Percentiles rank a stretch among this genome's conserved stretches.
Conservation (phyloP, 2,329 filamentous ascomycete species). For the Xylariaceae sp. region DNA sequence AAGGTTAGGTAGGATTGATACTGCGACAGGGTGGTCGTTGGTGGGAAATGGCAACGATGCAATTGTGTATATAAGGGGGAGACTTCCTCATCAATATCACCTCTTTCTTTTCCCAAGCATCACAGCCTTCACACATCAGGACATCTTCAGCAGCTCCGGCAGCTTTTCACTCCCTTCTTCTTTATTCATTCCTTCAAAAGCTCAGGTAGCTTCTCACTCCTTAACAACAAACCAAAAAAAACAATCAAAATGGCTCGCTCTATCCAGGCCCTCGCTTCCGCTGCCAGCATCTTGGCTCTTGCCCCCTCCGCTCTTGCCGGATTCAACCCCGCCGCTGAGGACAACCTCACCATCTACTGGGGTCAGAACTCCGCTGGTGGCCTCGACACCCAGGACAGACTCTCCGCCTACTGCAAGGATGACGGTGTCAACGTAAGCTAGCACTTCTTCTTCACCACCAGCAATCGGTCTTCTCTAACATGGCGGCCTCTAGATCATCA, state of each 20-base stretch:
- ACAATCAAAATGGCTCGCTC: slow-evolving; percentile 24
- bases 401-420: slow-evolving; percentile 54
- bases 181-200: slow-evolving; percentile 1
- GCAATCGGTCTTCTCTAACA: slow-evolving; percentile 5
- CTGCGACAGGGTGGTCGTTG: slow-evolving; percentile 8
- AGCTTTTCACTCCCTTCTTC: neutral
- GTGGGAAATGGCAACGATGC: neutral
- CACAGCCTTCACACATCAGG: slow-evolving; percentile 11
- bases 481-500: slow-evolving; percentile 40
- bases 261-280: slow-evolving; percentile 21
- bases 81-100: neutral
- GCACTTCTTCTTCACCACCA: neutral
- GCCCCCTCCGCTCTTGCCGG: slow-evolving; percentile 35
- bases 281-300: slow-evolving; percentile 26
- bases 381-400: slow-evolving; percentile 46
- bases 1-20: slow-evolving; percentile 26
- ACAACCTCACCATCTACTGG: slow-evolving; percentile 64
- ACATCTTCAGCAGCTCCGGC: slow-evolving; percentile 6
- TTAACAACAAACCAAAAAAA: neutral
- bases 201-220: slow-evolving; percentile 19
- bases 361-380: slow-evolving; percentile 56
- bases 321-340: slow-evolving; percentile 41
- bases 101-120: neutral
- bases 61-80: slow-evolving; percentile 11
- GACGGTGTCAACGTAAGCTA: slow-evolving; percentile 41